phyloP scores from a whole-genome alignment of 352 stramenopile genomes.

The Phytopythium sindhum region DNA sequence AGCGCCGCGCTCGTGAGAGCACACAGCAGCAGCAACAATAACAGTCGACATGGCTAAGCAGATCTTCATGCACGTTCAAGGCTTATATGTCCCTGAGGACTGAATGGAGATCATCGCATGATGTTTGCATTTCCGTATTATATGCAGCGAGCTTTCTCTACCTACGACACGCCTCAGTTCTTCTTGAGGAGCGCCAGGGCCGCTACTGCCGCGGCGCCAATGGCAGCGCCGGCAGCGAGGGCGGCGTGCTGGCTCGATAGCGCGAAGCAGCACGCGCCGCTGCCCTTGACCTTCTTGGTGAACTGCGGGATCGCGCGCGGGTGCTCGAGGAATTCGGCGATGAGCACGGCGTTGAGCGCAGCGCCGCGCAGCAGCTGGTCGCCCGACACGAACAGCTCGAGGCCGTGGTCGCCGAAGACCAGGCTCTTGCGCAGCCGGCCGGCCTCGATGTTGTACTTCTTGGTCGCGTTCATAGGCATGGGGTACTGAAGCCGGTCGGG shows the following conservation, averaged over 20 bases:
- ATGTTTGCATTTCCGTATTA: neutral
- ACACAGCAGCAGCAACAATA: constrained; percentile 31
- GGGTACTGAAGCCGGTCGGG: constrained; percentile 87
- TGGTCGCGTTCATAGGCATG: constrained; percentile 97
- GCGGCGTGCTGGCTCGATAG: constrained; percentile 34
- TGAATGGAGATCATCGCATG: neutral
- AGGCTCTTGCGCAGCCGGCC: constrained; percentile 92
- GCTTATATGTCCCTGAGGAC: neutral
- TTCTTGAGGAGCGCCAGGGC: constrained; percentile 42
- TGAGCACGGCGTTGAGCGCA: constrained; percentile 97
- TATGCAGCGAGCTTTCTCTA: neutral
- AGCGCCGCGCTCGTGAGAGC: constrained; percentile 27
- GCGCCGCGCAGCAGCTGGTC: constrained; percentile 97
- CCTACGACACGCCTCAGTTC: constrained; percentile 18
- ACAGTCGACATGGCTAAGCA: constrained; percentile 8
- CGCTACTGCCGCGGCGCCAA: constrained; percentile 36
- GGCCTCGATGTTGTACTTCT: constrained; percentile 98
- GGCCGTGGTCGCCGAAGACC: constrained; percentile 94
- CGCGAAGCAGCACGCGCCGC: constrained; percentile 11
- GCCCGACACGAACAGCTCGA: constrained; percentile 97
- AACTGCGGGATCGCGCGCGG: constrained; percentile 57
- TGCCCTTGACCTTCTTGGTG: constrained; percentile 48
- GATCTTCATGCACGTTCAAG: neutral
- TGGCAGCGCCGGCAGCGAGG: constrained; percentile 30
- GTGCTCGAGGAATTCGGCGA: constrained; percentile 91